Conservation (phyloP, 2,329 filamentous ascomycete species). For the Botrytis aclada region DNA sequence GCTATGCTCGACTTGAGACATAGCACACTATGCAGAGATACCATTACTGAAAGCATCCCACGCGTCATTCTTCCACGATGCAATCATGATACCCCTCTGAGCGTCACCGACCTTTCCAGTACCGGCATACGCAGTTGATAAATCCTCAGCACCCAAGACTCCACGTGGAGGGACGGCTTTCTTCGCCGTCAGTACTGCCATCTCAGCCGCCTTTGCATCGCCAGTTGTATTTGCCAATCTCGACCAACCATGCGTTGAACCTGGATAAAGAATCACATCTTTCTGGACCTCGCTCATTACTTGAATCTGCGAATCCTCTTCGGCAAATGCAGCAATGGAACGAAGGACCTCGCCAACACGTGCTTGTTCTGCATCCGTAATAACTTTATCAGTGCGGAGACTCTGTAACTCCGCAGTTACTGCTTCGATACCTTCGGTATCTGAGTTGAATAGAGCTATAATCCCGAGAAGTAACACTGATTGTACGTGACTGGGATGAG, state of each 20-base stretch:
- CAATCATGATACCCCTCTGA: conserved; percentile 72
- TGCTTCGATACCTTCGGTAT: conserved; percentile 75
- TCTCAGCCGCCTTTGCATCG: conserved; percentile 57
- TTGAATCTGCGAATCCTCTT: conserved; percentile 48
- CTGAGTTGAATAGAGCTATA: conserved; percentile 77
- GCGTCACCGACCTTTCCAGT: conserved; percentile 70
- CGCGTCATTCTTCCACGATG: conserved; percentile 62
- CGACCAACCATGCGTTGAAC: conserved; percentile 77
- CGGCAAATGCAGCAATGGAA: conserved; percentile 63
- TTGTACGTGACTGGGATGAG: conserved; percentile 70
- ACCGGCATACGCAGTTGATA: conserved; percentile 71
- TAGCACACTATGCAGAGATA: not conserved
- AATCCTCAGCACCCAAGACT: conserved; percentile 61
- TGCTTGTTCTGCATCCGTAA: conserved; percentile 61
- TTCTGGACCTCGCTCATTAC: conserved; percentile 64
- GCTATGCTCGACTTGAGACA: not conserved
- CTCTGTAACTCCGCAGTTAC: conserved; percentile 73
- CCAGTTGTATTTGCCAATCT: conserved; percentile 62
- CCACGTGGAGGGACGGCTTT: conserved; percentile 72
- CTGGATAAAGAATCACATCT: conserved; percentile 77
- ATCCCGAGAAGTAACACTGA: conserved; percentile 79
- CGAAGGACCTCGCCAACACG: conserved; percentile 72
- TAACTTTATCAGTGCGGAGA: conserved; percentile 64
- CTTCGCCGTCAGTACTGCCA: conserved; percentile 77
- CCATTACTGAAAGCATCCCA: conserved; percentile 27